Evolutionary conservation across 257 asterid genomes (phyloP).

Genomic region (Rauvolfia tetraphylla): DNA sequence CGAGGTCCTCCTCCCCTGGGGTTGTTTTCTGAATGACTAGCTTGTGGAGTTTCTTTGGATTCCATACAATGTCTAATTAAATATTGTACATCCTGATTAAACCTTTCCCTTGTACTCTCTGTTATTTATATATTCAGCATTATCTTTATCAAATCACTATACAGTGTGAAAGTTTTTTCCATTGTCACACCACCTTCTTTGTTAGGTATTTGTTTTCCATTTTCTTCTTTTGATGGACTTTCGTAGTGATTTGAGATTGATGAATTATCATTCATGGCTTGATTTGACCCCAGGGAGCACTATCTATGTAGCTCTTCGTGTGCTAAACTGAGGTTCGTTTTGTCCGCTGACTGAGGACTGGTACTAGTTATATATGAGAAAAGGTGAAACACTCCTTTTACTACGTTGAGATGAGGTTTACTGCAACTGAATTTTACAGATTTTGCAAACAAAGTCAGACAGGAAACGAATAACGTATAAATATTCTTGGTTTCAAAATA

Average conservation of each 20-base stretch:
- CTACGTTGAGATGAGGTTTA: neutral
- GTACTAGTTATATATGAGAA: neutral
- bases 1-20: neutral
- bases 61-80: neutral
- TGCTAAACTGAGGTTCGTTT: neutral
- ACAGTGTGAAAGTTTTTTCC: neutral
- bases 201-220: neutral
- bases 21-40: neutral
- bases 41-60: conserved; percentile 10
- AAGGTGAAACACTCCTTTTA: neutral
- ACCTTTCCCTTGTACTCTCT: neutral
- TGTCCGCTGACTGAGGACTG: neutral
- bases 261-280: neutral
- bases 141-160: neutral
- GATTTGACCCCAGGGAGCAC: neutral
- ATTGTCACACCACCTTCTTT: neutral
- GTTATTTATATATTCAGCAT: neutral
- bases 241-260: neutral
- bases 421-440: neutral
- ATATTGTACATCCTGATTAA: neutral
- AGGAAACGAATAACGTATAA: too few species aligned
- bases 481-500: too few species aligned
- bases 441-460: too few species aligned
- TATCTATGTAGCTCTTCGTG: neutral
- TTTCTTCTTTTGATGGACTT: neutral